These are phyloP conservation scores for Barnettozyma populi DNA, from an alignment of 805 yeast species.

Conservation along the genomic window DNA sequence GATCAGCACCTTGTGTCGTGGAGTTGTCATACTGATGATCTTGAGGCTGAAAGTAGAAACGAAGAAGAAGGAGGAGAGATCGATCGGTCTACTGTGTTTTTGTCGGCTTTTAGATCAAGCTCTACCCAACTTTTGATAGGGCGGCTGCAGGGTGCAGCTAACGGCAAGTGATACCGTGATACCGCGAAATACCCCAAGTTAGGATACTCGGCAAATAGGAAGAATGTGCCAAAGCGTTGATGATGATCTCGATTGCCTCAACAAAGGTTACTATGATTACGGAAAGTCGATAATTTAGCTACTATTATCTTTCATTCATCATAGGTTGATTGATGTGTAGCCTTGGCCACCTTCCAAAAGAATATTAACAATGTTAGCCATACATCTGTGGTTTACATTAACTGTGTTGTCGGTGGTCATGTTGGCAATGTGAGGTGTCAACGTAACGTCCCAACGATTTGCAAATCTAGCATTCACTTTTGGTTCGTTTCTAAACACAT, in stretches of 20 bases:
- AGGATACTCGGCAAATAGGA: no score
- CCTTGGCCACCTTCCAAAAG: slow-evolving; percentile 37
- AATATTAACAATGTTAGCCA: slow-evolving; percentile 47
- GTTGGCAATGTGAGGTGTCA: slow-evolving; percentile 71
- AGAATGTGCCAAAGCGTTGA: no score
- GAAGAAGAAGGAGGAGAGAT: not conserved
- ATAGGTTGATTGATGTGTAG: slow-evolving; percentile 19
- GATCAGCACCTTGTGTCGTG: slow-evolving; percentile 26
- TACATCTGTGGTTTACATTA: slow-evolving; percentile 42
- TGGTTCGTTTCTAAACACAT: slow-evolving; percentile 68
- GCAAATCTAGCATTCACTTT: slow-evolving; percentile 42
- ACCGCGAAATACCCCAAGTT: no score
- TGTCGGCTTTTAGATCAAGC: not conserved
- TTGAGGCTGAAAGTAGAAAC: no score
- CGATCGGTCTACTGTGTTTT: no score
- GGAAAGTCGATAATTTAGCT: no score
- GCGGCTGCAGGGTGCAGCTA: not conserved
- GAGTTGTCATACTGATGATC: not conserved
- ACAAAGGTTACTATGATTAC: no score
- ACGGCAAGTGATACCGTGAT: not conserved
- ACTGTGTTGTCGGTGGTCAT: slow-evolving; percentile 49
- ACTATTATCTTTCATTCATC: no score
- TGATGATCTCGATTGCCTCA: no score
- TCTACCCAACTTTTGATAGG: no score
- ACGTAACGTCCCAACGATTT: slow-evolving; percentile 54